phyloP scores from a whole-genome alignment of 306 rosid species.

The Echinosophora koreensis region DNA sequence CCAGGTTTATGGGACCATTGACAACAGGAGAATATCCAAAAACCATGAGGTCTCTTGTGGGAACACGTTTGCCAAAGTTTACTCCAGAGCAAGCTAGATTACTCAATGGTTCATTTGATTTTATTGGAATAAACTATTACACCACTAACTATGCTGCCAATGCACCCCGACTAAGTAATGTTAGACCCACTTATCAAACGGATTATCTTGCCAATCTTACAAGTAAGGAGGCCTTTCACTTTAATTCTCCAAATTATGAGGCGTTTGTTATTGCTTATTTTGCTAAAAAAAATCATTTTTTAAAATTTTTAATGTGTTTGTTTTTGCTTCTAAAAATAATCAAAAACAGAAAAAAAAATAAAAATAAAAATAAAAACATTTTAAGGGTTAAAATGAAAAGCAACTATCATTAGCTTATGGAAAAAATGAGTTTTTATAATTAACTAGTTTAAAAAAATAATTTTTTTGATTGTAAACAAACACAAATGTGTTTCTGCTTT shows the following conservation, averaged over 20 bases:
- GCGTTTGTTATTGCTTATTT: no score
- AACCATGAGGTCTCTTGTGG: constrained; percentile 58
- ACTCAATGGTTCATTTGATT: constrained; percentile 67
- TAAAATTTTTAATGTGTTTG: no score
- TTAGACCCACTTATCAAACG: constrained; percentile 35
- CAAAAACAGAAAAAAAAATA: no score
- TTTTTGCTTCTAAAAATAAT: no score
- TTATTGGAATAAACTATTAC: constrained; percentile 74
- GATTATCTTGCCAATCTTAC: constrained; percentile 52
- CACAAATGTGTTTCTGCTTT: no score
- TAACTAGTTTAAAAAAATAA: no score
- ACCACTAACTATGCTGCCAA: constrained; percentile 58
- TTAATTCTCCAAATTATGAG: not conserved
- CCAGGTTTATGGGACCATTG: constrained; percentile 64
- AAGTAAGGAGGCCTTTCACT: constrained; percentile 38
- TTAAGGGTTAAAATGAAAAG: no score
- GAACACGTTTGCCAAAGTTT: constrained; percentile 61
- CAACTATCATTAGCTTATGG: no score
- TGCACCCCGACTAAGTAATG: constrained; percentile 22
- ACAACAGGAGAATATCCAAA: constrained; percentile 66
- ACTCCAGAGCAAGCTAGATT: constrained; percentile 34
- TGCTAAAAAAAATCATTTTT: no score
- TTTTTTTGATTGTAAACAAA: no score
- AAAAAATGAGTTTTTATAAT: no score
- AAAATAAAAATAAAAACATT: no score